phyloP scores from a whole-genome alignment of 2,329 filamentous ascomycete species.

The Penicillium hesseltinei region DNA sequence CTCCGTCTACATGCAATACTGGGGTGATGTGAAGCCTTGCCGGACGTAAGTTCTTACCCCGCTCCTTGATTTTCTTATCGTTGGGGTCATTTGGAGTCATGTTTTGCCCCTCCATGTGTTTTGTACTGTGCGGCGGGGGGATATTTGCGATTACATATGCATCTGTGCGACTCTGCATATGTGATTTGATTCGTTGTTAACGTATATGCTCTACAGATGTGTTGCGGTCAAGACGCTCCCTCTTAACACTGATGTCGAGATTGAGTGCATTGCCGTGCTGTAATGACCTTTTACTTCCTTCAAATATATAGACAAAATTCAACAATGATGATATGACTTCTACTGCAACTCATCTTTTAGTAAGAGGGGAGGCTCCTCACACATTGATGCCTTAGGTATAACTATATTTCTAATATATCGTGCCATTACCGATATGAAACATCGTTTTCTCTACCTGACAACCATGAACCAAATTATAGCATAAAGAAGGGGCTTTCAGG shows the following conservation, averaged over 20 bases:
- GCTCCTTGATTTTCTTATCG: not conserved
- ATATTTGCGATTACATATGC: not conserved
- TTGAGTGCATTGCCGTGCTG: conserved; percentile 79
- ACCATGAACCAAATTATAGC: too few species aligned
- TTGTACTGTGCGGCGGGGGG: not conserved
- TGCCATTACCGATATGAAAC: too few species aligned
- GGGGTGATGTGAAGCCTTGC: conserved; percentile 58
- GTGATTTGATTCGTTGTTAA: not conserved
- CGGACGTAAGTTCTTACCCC: conserved; percentile 26
- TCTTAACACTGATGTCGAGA: conserved; percentile 82
- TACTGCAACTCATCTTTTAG: not conserved
- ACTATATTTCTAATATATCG: too few species aligned
- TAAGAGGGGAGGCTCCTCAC: not conserved
- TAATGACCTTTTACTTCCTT: not conserved
- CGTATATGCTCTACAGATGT: conserved; percentile 48
- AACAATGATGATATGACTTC: not conserved
- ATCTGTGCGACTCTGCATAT: not conserved
- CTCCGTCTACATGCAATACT: conserved; percentile 78
- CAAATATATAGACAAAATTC: not conserved
- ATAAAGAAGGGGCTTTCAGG: too few species aligned
- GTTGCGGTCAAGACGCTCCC: conserved; percentile 87
- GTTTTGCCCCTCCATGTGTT: not conserved
- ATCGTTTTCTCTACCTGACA: too few species aligned
- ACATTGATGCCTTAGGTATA: too few species aligned
- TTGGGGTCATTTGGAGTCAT: not conserved